Percentiles rank a stretch among this genome's conserved stretches.
Evolutionary conservation across 495 filamentous ascomycete genomes (phyloP).

Genomic region (Pyrenula massariospora): DNA sequence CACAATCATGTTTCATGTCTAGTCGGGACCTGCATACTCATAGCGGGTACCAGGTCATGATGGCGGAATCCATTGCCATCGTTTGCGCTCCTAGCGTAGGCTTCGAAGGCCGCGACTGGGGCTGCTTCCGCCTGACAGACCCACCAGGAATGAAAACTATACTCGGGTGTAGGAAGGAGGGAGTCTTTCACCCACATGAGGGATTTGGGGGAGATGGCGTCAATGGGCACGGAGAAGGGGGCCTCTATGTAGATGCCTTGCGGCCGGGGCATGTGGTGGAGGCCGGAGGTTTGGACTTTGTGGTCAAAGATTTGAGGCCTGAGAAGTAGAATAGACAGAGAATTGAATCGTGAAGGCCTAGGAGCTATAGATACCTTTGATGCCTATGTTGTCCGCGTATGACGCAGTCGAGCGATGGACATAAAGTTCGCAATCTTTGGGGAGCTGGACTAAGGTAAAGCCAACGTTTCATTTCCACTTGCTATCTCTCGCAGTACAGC

Average conservation of each 20-base stretch:
- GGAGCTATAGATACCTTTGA: too few relatives aligned
- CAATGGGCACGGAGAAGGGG: slow-evolving; percentile 26
- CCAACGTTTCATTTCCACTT: too few relatives aligned
- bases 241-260: slow-evolving; percentile 78
- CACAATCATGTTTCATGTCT: slow-evolving; percentile 96
- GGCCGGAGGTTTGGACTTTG: slow-evolving; percentile 57
- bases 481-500: too few relatives aligned
- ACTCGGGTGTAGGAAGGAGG: slow-evolving; percentile 58
- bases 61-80: slow-evolving; percentile 91
- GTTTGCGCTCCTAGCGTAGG: slow-evolving; percentile 69
- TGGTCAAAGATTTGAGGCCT: slow-evolving; percentile 67
- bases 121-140: slow-evolving; percentile 84
- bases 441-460: too few relatives aligned
- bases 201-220: background rate
- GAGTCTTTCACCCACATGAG: slow-evolving; percentile 72
- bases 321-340: too few relatives aligned
- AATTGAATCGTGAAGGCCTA: too few relatives aligned
- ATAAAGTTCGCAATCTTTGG: too few relatives aligned
- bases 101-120: slow-evolving; percentile 46
- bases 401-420: too few relatives aligned
- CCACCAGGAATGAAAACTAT: slow-evolving; percentile 79
- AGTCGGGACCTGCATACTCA: slow-evolving; percentile 89
- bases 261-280: slow-evolving; percentile 81
- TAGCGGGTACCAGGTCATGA: slow-evolving; percentile 82
- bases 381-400: too few relatives aligned